Evolutionary conservation across 2,329 filamentous ascomycete species (phyloP).

Genomic region (Pleoardoris graminearum): DNA sequence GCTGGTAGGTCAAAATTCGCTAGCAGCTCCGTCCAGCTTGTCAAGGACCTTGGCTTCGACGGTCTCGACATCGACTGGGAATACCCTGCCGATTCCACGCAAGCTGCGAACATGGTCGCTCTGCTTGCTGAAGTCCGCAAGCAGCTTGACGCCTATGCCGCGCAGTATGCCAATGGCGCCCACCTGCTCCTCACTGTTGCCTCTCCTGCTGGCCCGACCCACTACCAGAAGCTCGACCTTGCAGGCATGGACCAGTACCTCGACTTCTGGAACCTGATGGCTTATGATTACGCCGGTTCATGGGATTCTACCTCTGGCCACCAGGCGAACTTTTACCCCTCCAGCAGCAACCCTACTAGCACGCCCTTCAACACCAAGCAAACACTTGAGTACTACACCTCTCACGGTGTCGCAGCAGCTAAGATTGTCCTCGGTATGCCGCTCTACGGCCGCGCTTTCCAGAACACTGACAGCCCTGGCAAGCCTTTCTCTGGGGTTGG

Average conservation of each 20-base stretch:
- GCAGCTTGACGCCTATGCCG: conserved; percentile 49
- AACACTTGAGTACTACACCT: conserved; percentile 37
- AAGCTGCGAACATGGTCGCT: conserved; percentile 40
- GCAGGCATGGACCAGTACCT: conserved; percentile 52
- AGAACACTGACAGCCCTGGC: conserved; percentile 41
- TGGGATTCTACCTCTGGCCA: conserved; percentile 42
- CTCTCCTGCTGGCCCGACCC: conserved; percentile 44
- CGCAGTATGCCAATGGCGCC: conserved; percentile 42
- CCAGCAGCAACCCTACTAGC: conserved; percentile 28
- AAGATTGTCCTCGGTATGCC: conserved; percentile 46
- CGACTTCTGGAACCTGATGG: conserved; percentile 70
- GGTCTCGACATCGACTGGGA: conserved; percentile 47
- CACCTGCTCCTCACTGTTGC: conserved; percentile 51
- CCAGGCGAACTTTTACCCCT: conserved; percentile 36
- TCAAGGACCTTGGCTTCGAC: conserved; percentile 43
- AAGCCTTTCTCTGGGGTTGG: conserved; percentile 36
- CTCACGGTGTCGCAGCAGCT: conserved; percentile 34
- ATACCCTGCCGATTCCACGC: conserved; percentile 36
- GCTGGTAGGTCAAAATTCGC: conserved; percentile 39
- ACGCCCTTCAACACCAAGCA: conserved; percentile 42
- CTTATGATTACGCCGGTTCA: conserved; percentile 70
- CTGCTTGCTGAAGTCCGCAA: conserved; percentile 35
- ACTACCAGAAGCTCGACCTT: conserved; percentile 51
- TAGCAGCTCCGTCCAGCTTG: conserved; percentile 36
- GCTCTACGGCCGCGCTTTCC: conserved; percentile 42